Evolutionary conservation across 108 stramenopile species (phyloP), one percentile per base, ranked within the genome.

Genomic region (Conticribra weissflogii): DNA sequence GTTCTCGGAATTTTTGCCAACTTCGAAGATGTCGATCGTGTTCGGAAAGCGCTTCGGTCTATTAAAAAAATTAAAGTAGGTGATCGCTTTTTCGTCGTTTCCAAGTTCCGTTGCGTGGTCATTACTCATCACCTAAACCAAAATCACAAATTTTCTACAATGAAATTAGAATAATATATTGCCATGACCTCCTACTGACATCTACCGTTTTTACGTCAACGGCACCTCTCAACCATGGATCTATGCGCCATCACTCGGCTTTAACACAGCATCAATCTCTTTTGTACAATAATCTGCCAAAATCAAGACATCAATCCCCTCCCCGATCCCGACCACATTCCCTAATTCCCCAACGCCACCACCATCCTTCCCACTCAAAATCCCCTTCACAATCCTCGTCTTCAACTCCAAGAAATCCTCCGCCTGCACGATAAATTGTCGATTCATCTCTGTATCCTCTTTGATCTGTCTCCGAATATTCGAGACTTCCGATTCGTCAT

Each of bases 391-490:
- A 0, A 90, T 83, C 19, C 82, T 63, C 21, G 74, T 53, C 60
- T 95, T 95, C 46, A 95, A 65, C 65, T 71, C 74, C 61, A 87
- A 55, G 59, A 90, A 95, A 76, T 95, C 93, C 3, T 88, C 81
- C 66, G 72, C 64, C 61, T 95, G 87, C 31, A 84, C 75, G 30
- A 82, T 82, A 68, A 95, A 95, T 79, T 92, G 87, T 12, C 84
- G 88, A 85, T 87, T 86, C 30, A 84, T 79, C 31, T 76, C 89
- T 17, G 76, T 79, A 63, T 84, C 78, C 24, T 75, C 69, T 47
- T 50, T 77, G 45, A 71, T 27, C 36, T 83, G 60, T 4, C 49
- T 30, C 27, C 75, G 67, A 19, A 81, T 78, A 28, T 87, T 79
- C 14, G 55, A 68, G 25, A 81, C 61, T 8, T 77, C 69, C 1